These are phyloP conservation scores for Pseudocercospora crystallina DNA, from an alignment of 2,329 filamentous ascomycete genomes.

Conservation along the genomic window DNA sequence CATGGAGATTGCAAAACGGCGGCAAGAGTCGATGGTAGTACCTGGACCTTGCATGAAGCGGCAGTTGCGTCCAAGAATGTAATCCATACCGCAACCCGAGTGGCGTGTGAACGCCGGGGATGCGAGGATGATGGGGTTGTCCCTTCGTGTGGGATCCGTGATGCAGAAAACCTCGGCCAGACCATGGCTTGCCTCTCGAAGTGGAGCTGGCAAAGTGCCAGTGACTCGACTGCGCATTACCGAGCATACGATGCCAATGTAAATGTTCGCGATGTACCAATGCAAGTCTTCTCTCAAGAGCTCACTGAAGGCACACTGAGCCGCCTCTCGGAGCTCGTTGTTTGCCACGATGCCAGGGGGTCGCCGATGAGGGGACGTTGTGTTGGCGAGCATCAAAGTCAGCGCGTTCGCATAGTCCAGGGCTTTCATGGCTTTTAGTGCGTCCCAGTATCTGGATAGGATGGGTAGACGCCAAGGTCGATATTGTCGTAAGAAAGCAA, in stretches of 20 bases:
- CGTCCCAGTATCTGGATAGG: constrained; percentile 12
- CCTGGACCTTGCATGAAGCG: constrained; percentile 74
- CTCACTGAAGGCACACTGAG: constrained; percentile 60
- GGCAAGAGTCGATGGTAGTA: constrained; percentile 42
- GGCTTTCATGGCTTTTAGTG: constrained; percentile 63
- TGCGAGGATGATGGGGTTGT: constrained; percentile 75
- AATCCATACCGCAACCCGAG: constrained; percentile 71
- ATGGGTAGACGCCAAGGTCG: constrained; percentile 12
- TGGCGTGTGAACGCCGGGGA: constrained; percentile 73
- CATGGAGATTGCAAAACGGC: constrained; percentile 39
- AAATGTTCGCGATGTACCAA: constrained; percentile 70
- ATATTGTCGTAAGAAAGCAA: constrained; percentile 11
- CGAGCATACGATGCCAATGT: constrained; percentile 64
- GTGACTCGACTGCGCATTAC: constrained; percentile 67
- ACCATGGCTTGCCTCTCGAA: constrained; percentile 68
- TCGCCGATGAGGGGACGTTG: constrained; percentile 44
- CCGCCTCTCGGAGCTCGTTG: constrained; percentile 58
- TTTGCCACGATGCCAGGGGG: constrained; percentile 51
- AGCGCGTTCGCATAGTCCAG: constrained; percentile 70
- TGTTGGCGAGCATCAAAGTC: constrained; percentile 52
- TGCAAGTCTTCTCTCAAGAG: constrained; percentile 65
- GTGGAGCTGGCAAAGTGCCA: constrained; percentile 61
- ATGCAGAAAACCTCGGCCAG: constrained; percentile 75
- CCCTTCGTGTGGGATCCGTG: constrained; percentile 68
- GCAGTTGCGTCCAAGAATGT: constrained; percentile 71